These are phyloP conservation scores for Yamadazyma trypodendri DNA, from an alignment of 1,139 yeast species.

Conservation along the genomic window DNA sequence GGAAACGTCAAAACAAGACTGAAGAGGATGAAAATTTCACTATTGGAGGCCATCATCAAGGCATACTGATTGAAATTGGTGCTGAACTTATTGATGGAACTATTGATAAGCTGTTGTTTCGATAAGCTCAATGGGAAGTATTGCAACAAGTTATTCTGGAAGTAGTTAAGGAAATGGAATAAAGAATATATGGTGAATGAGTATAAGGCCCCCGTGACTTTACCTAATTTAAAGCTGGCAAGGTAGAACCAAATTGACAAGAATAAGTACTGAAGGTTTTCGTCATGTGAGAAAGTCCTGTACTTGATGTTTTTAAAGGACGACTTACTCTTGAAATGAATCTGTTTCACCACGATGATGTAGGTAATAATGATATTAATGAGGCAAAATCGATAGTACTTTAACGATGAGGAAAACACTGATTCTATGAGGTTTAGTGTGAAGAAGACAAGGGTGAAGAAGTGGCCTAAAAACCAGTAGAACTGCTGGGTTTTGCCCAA, in stretches of 20 bases:
- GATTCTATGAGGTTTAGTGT: slow-evolving; percentile 28
- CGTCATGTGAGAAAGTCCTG: slow-evolving; percentile 33
- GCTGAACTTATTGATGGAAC: slow-evolving; percentile 34
- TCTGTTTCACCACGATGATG: slow-evolving; percentile 47
- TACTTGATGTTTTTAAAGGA: slow-evolving; percentile 25
- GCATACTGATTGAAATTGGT: slow-evolving; percentile 45
- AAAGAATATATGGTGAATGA: slow-evolving; percentile 57
- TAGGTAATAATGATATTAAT: slow-evolving; percentile 47
- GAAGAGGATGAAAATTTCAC: slow-evolving; percentile 33
- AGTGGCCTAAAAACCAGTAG: slow-evolving; percentile 55
- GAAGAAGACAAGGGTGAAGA: slow-evolving; percentile 37
- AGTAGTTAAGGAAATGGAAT: slow-evolving; percentile 56
- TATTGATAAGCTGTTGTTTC: slow-evolving; percentile 22
- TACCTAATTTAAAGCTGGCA: slow-evolving; percentile 30
- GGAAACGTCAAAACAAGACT: slow-evolving; percentile 22
- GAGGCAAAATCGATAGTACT: slow-evolving; percentile 38
- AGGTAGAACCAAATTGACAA: slow-evolving; percentile 40
- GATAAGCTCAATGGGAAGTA: slow-evolving; percentile 20
- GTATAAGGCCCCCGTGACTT: slow-evolving; percentile 41
- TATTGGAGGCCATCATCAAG: slow-evolving; percentile 44
- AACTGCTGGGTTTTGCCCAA: slow-evolving; percentile 45
- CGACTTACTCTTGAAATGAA: slow-evolving; percentile 31
- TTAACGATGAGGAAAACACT: slow-evolving; percentile 29
- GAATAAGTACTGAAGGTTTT: slow-evolving; percentile 49
- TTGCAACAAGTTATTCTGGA: slow-evolving; percentile 31